phyloP scores from a whole-genome alignment of 139 green algal genomes.

The Asterochloris sp. region DNA sequence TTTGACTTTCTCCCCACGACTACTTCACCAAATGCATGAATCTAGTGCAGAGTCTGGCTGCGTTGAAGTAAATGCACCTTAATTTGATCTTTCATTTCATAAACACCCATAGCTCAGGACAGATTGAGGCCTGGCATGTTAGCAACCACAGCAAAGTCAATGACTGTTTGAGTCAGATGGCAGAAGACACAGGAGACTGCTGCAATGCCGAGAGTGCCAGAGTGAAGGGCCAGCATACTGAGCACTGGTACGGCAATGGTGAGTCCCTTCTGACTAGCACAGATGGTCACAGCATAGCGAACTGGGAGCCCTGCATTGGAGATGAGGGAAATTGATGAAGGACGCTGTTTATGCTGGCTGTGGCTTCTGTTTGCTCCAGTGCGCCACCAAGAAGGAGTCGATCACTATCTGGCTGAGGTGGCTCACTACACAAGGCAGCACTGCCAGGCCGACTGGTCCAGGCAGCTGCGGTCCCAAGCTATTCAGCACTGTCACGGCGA shows the following conservation, averaged over 20 bases:
- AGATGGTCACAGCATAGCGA: background rate
- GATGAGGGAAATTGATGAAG: too few species aligned
- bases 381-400: slow-evolving; percentile 47
- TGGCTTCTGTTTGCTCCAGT: slow-evolving; percentile 32
- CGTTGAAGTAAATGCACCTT: too few species aligned
- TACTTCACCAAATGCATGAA: too few species aligned
- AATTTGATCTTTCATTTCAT: too few species aligned
- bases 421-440: slow-evolving; percentile 44
- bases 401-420: slow-evolving; percentile 58
- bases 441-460: slow-evolving; percentile 35
- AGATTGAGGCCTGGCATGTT: background rate
- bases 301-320: background rate
- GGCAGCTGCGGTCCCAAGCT: slow-evolving; percentile 30
- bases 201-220: background rate
- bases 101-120: background rate
- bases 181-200: too few species aligned
- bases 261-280: background rate
- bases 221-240: too few species aligned
- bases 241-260: too few species aligned
- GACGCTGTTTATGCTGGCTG: too few species aligned
- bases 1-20: too few species aligned
- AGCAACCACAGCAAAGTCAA: background rate
- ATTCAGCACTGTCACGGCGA: slow-evolving; percentile 57
- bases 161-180: background rate
- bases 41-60: too few species aligned